These are phyloP conservation scores for Arbutus unedo DNA, from an alignment of 148 eudicot genomes.

Conservation along the genomic window DNA sequence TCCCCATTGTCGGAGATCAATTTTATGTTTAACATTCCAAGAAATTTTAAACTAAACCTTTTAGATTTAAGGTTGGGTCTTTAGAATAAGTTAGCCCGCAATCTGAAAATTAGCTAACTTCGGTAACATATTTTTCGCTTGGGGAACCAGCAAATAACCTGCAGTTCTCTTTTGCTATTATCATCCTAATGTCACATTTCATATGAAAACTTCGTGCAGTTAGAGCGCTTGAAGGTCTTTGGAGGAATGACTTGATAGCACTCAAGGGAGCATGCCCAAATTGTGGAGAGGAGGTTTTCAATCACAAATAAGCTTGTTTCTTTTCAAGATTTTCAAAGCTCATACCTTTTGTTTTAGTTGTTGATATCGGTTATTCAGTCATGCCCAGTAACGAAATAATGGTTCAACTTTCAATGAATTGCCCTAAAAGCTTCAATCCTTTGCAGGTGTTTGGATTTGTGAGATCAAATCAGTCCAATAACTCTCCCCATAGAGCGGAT, in stretches of 20 bases:
- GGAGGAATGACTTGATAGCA: slow-evolving; percentile 89
- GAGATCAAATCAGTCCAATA: slow-evolving; percentile 50
- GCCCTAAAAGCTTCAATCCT: slow-evolving; percentile 7
- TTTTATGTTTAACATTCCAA: not conserved
- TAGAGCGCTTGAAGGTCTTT: slow-evolving; percentile 70
- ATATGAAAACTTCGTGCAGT: slow-evolving; percentile 36
- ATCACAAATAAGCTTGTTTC: not conserved
- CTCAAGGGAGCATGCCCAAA: slow-evolving; percentile 87
- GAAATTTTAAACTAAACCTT: not conserved
- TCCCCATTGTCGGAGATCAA: not conserved
- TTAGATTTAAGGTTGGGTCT: not conserved
- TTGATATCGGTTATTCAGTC: not conserved
- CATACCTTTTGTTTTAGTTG: not conserved
- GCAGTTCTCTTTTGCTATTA: not conserved
- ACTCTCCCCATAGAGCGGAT: slow-evolving; percentile 63
- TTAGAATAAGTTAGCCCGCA: not conserved
- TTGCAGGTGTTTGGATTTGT: slow-evolving; percentile 93
- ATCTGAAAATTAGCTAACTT: not conserved
- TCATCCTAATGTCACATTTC: slow-evolving; percentile 6
- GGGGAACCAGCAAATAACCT: not conserved
- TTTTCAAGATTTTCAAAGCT: not conserved
- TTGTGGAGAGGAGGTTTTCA: slow-evolving; percentile 90
- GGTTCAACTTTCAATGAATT: not conserved
- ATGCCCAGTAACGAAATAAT: not conserved
- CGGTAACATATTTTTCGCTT: not conserved